A percentile compares a stretch with the other conserved stretches of the same genome.
Conservation (phyloP, 805 yeast species). For the Jamesozyma lodderae region DNA sequence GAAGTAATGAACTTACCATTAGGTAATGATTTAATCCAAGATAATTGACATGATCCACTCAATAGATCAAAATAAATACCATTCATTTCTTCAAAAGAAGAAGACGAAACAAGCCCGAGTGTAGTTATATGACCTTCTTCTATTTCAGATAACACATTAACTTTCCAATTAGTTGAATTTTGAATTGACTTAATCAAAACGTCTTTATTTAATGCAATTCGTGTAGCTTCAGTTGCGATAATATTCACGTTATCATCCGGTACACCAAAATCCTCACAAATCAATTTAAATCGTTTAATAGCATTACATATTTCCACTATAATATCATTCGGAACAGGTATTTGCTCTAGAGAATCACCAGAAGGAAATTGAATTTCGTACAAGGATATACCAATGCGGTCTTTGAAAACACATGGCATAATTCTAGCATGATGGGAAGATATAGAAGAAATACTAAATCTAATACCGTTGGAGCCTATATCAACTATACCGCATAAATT, state of each 20-base stretch:
- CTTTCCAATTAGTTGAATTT: conserved; percentile 56
- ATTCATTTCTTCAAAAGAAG: conserved; percentile 43
- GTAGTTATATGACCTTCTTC: conserved; percentile 64
- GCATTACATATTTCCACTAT: conserved; percentile 53
- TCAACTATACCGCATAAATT: conserved; percentile 60
- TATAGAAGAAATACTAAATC: conserved; percentile 62
- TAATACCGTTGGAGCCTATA: conserved; percentile 67
- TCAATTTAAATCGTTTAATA: conserved; percentile 56
- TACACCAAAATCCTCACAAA: conserved; percentile 70
- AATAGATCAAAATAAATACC: conserved; percentile 70
- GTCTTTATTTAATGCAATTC: conserved; percentile 57
- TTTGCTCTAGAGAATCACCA: conserved; percentile 27
- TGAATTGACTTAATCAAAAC: conserved; percentile 48
- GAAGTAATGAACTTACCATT: conserved; percentile 49
- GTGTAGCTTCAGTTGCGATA: conserved; percentile 67
- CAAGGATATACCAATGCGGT: conserved; percentile 58
- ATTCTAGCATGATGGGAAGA: conserved; percentile 64
- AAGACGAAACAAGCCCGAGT: conserved; percentile 63
- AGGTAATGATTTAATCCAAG: conserved; percentile 50
- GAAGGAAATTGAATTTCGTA: conserved; percentile 49
- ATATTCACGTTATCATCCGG: conserved; percentile 50
- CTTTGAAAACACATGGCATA: conserved; percentile 71
- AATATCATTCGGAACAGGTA: conserved; percentile 47
- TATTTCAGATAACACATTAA: conserved; percentile 47
- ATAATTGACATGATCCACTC: conserved; percentile 60